Base-by-base conservation (phyloP, 2,329 filamentous ascomycete genomes). In the Fusarium algeriense region DNA sequence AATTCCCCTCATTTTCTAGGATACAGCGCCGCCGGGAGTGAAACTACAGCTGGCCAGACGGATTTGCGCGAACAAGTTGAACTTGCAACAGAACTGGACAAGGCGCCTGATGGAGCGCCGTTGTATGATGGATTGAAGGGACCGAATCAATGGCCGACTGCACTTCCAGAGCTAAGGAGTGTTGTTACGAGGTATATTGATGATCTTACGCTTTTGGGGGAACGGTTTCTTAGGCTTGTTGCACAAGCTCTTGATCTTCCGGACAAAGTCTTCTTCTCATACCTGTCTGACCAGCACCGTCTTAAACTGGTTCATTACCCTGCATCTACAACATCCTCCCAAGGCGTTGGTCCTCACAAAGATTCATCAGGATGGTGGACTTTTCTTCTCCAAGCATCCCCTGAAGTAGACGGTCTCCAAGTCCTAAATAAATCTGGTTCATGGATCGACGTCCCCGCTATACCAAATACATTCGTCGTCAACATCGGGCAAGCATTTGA, bases 311-410 rank as follows among this genome's bases (percentile, higher is more conserved):
- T 89, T 5, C 85, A 83, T 57, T 90, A 90, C 58, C 86, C 87
- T 1, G 72, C 79, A 0, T 64, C 63, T 2, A 9, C 37, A 14
- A 59, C 66, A 5, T 52, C 48, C 1, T 50, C 73, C 6, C 88
- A 90, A 78, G 88, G 88, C 2, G 88, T 90, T 2, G 89, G 88
- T 0, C 85, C 89, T 2, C 88, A 90, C 78, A 90, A 90, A 73
- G 87, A 89, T 75, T 90, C 86, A 0, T 89, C 87, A 0, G 88
- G 88, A 6, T 90, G 88, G 87, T 88, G 89, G 81, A 91, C 89
- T 0, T 90, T 91, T 67, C 83, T 91, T 6, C 84, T 89, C 3
- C 89, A 91, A 75, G 86, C 88, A 10, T 88, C 86, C 0, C 83
- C 87, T 6, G 79, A 83, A 13, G 80, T 85, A 3, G 76, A 82